Evolutionary conservation across 169 alveolate species (phyloP).

Genomic region (Eimeria necatrix): DNA sequence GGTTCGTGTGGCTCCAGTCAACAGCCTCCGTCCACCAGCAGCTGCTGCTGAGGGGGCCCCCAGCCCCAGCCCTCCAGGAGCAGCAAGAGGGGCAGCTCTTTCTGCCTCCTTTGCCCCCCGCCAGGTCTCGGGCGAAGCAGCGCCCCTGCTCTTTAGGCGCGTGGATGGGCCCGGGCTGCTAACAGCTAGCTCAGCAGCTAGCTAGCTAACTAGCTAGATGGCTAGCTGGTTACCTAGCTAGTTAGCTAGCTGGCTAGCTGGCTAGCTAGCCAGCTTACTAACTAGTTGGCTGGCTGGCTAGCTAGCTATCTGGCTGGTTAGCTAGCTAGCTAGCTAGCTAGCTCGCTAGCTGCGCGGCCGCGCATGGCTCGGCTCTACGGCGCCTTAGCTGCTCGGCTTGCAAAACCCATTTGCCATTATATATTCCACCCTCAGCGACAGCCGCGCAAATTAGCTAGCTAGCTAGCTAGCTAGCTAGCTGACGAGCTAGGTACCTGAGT

Average conservation of each 20-base stretch:
- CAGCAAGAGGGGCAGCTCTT: neutral
- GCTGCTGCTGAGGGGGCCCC: slow-evolving; percentile 5
- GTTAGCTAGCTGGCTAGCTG: neutral
- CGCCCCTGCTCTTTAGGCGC: slow-evolving; percentile 45
- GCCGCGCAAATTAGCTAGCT: neutral
- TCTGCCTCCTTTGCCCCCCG: neutral
- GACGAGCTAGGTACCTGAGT: neutral
- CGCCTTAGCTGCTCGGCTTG: too few species aligned
- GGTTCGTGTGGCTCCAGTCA: neutral
- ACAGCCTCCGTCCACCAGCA: slow-evolving; percentile 9
- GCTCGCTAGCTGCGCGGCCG: too few species aligned
- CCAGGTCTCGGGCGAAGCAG: slow-evolving; percentile 9
- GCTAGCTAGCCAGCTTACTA: neutral
- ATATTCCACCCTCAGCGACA: too few species aligned
- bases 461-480: neutral
- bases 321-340: too few species aligned
- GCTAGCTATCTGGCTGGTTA: too few species aligned
- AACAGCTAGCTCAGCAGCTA: neutral
- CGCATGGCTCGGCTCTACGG: too few species aligned
- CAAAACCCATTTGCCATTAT: too few species aligned
- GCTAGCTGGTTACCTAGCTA: neutral
- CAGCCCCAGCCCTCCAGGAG: neutral
- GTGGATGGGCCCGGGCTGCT: slow-evolving; percentile 47
- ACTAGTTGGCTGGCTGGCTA: too few species aligned
- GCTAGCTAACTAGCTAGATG: neutral